A percentile compares a stretch with the other conserved stretches of the same genome.
Evolutionary conservation across 2,329 filamentous ascomycete genomes (phyloP).

Genomic region (Talaromyces marneffei): DNA sequence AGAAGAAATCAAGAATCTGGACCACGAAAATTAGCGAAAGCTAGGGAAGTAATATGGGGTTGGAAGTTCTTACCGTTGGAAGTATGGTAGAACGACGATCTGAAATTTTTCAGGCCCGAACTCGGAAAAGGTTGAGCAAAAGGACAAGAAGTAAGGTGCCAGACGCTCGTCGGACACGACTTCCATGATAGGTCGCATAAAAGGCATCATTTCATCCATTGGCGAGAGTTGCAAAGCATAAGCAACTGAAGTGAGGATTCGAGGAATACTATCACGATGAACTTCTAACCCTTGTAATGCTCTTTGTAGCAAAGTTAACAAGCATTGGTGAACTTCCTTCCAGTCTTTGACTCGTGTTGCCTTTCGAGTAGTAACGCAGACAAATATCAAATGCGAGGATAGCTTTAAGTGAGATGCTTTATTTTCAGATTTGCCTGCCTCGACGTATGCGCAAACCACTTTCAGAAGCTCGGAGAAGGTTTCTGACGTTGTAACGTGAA

Average conservation of each 20-base stretch:
- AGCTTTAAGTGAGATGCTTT: conserved; percentile 38
- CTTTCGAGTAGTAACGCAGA: conserved; percentile 72
- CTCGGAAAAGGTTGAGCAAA: conserved; percentile 75
- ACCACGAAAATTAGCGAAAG: conserved; percentile 11
- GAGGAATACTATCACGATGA: conserved; percentile 25
- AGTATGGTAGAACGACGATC: conserved; percentile 69
- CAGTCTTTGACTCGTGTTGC: conserved; percentile 70
- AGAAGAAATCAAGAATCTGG: conserved; percentile 66
- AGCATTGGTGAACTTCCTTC: conserved; percentile 55
- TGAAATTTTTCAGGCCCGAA: conserved; percentile 69
- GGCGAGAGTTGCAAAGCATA: conserved; percentile 70
- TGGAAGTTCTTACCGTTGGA: conserved; percentile 59
- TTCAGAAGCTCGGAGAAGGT: conserved; percentile 66
- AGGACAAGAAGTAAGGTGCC: conserved; percentile 70
- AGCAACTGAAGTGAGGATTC: conserved; percentile 46
- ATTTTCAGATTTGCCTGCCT: conserved; percentile 28
- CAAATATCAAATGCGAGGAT: conserved; percentile 42
- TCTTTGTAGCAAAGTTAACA: conserved; percentile 50
- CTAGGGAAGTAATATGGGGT: neutral
- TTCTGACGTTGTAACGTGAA: conserved; percentile 72
- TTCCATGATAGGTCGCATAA: conserved; percentile 60
- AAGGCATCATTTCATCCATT: conserved; percentile 70
- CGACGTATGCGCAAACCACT: conserved; percentile 51
- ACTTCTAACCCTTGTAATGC: conserved; percentile 21
- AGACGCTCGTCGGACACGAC: conserved; percentile 60